Evolutionary conservation across 1,139 yeast genomes (phyloP), one percentile per base, ranked within the genome.

Genomic region (Protomyces inundatus): DNA sequence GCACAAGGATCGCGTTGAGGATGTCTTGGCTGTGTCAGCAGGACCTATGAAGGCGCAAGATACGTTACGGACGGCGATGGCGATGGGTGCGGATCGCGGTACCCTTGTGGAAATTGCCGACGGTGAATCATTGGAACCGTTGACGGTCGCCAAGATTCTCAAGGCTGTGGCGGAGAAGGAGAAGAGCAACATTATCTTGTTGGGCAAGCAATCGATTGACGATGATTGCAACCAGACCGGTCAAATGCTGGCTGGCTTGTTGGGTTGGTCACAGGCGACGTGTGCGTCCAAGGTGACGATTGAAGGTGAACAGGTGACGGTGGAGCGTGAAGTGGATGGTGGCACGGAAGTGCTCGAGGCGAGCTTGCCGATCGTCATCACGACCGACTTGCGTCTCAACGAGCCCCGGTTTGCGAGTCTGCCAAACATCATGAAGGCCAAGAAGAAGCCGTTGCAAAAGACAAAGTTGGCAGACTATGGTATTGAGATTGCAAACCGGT

Each of bases 261-360:
- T 93, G 76, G 84, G 86, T 72, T 93, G 98, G 98, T 96, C 98
- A 16, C 98, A 93, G 77, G 98, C 97, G 45, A 91, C 97, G 54
- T 89, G 90, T 74, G 98, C 98, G 6, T 87, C 96, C 59, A 88
- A 90, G 76, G 95, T 93, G 42, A 88, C 82, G 64, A 74, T 89
- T 35, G 76, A 75, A 36, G 79, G 75, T 52, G 82, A 80, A 52
- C 84, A 83, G 36, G 87, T 90, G 37, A 82, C 82, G 48, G 95
- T 93, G 34, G 88, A 95, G 53, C 83, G 97, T 73, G 98, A 93
- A 78, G 84, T 91, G 64, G 98, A 93, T 73, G 97, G 97, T 62
- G 98, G 98, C 72, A 84, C 88, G 58, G 96, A 90, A 75, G 85
- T 90, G 14, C 80, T 93, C 65, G 81, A 82, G 64, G 90, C 96